Evolutionary conservation across 441 rosid genomes (phyloP).

Genomic region (Pelargonium australe): DNA sequence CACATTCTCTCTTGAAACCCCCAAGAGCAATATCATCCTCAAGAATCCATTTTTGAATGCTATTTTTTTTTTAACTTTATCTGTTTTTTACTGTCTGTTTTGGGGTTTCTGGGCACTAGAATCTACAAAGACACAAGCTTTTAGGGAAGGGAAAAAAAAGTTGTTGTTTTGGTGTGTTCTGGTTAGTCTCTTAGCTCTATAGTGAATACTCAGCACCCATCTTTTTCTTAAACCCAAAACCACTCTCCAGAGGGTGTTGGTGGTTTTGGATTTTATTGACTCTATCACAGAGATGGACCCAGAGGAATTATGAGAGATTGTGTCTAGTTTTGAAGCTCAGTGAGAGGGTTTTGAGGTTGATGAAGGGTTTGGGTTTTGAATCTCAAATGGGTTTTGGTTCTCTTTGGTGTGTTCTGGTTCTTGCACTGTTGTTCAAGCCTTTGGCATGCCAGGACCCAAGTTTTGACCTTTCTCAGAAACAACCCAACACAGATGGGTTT

Average conservation of each 20-base stretch:
- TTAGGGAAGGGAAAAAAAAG: background rate
- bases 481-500: conserved; percentile 83
- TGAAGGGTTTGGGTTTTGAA: conserved; percentile 14
- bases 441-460: conserved; percentile 31
- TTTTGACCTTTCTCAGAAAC: conserved; percentile 19
- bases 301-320: conserved; percentile 7
- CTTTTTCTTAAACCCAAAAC: background rate
- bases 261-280: conserved; percentile 18
- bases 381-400: conserved; percentile 53
- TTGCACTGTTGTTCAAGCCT: conserved; percentile 49
- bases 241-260: conserved; percentile 7
- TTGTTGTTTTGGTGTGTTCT: background rate
- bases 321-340: conserved; percentile 10
- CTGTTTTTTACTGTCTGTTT: conserved; percentile 14
- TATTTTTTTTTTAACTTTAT: conserved; percentile 16
- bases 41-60: conserved; percentile 10
- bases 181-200: background rate
- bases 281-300: conserved; percentile 10
- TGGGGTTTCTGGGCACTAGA: conserved; percentile 28
- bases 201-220: background rate
- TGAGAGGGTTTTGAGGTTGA: conserved; percentile 23
- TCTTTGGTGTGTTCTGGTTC: conserved; percentile 39
- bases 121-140: background rate
- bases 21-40: conserved; percentile 9
- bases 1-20: conserved; percentile 23